A percentile compares a stretch with the other conserved stretches of the same genome.
Evolutionary conservation across 306 rosid species (phyloP).

Genomic region (Dalbergia cochinchinensis): DNA sequence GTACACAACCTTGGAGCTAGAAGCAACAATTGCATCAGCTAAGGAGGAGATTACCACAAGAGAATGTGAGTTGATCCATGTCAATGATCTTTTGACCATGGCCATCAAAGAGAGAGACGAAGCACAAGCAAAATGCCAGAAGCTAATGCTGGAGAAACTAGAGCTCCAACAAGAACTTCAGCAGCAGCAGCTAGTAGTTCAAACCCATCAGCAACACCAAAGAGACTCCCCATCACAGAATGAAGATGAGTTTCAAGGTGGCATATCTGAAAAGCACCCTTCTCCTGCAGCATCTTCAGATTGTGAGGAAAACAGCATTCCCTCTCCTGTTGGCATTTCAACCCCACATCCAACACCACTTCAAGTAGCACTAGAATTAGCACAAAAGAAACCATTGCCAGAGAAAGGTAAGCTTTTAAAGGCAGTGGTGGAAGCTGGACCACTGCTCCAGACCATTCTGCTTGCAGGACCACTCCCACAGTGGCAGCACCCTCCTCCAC

Average conservation of each 20-base stretch:
- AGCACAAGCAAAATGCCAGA: conserved; percentile 65
- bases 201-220: not conserved
- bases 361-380: conserved; percentile 45
- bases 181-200: conserved; percentile 21
- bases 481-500: conserved; percentile 97
- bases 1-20: conserved; percentile 73
- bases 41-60: conserved; percentile 69
- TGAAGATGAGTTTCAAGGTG: conserved; percentile 54
- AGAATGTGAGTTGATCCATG: conserved; percentile 67
- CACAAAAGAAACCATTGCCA: conserved; percentile 68
- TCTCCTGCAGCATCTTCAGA: conserved; percentile 48
- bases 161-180: conserved; percentile 56
- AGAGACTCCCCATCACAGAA: conserved; percentile 31
- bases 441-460: conserved; percentile 78
- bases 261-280: conserved; percentile 46
- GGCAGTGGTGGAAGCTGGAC: conserved; percentile 94
- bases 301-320: conserved; percentile 58
- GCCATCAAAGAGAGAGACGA: conserved; percentile 78
- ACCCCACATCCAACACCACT: conserved; percentile 41
- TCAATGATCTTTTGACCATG: conserved; percentile 59
- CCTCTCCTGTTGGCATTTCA: conserved; percentile 49
- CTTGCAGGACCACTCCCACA: conserved; percentile 91
- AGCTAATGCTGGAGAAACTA: conserved; percentile 63
- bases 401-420: conserved; percentile 82
- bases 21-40: conserved; percentile 72